A percentile compares a stretch with the other conserved stretches of the same genome.
phyloP scores from a whole-genome alignment of 148 eudicot genomes.

The Amaranthus palmeri region DNA sequence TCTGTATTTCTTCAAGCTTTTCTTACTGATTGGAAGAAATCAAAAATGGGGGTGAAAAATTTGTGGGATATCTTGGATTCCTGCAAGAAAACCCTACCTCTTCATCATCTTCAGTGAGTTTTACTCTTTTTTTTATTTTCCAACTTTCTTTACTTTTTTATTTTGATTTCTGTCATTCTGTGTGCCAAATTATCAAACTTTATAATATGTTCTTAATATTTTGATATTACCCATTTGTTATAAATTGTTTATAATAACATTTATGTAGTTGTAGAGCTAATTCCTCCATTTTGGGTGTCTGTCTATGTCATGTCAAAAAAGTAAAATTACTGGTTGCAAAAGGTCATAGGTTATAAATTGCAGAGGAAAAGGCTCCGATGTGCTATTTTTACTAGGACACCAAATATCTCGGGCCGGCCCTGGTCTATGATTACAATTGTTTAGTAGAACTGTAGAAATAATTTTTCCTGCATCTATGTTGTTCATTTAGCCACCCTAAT shows the following conservation, averaged over 20 bases:
- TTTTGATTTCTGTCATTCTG: neutral
- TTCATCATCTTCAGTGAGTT: conserved; percentile 86
- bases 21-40: neutral
- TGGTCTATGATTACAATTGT: too few species aligned
- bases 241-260: neutral
- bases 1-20: neutral
- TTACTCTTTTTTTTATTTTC: neutral
- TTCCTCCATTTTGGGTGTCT: neutral
- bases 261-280: neutral
- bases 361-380: too few species aligned
- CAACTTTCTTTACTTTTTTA: conserved; percentile 2
- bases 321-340: too few species aligned
- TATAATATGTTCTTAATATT: neutral
- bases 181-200: neutral
- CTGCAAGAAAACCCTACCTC: conserved; percentile 92
- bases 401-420: too few species aligned
- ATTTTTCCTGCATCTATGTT: too few species aligned
- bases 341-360: too few species aligned
- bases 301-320: too few species aligned
- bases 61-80: conserved; percentile 88
- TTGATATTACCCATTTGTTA: neutral
- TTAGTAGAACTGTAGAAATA: too few species aligned
- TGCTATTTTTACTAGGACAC: too few species aligned
- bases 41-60: conserved; percentile 75
- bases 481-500: too few species aligned